Evolutionary conservation across 2,329 filamentous ascomycete genomes (phyloP), one percentile per base, ranked within the genome.

Genomic region (Alternaria brassicicola): DNA sequence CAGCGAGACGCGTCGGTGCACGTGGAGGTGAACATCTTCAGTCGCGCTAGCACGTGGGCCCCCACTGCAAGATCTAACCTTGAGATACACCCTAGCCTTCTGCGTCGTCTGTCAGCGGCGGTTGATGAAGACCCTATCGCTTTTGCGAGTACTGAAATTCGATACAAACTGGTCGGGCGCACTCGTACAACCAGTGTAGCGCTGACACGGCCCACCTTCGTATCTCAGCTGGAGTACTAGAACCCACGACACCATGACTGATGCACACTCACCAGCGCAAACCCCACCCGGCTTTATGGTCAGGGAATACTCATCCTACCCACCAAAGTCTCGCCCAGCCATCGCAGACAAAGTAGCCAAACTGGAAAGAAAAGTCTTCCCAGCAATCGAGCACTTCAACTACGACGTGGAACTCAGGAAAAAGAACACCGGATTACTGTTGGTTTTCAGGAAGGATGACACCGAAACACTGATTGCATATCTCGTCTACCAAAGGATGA

Each of bases 301-400:
- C 13, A 61, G 58, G 39, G 62, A 68, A 2, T 56, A 69, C 26
- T 47, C 59, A 2, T 60, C 64, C 5, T 63, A 65, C 23, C 43
- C 65, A 8, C 53, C 67, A 2, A 73, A 70, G 33, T 55, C 67
- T 3, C 70, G 70, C 17, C 56, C 52, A n/a, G 23, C 28, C 2
- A 49, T 71, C 12, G 59, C 67, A 26, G 53, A 61, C 13, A 68
- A 65, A 41, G 62, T 74, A 30, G 57, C 64, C n/a, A 73, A 68
- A 43, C 64, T 82, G 36, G 83, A 85, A 61, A 82, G 79, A 67
- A 84, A 81, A 64, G 78, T 77, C 41, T 84, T 85, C 60, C 80
- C 83, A 1, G 70, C 80, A 35, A 83, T 79, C 64, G 83, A 85
- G 70, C 77, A 76, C n/a, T 80, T 84, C 60, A 68, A 79, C 38